These are phyloP conservation scores for Claviceps cyperi DNA, from an alignment of 2,329 filamentous ascomycete species.

Conservation along the genomic window DNA sequence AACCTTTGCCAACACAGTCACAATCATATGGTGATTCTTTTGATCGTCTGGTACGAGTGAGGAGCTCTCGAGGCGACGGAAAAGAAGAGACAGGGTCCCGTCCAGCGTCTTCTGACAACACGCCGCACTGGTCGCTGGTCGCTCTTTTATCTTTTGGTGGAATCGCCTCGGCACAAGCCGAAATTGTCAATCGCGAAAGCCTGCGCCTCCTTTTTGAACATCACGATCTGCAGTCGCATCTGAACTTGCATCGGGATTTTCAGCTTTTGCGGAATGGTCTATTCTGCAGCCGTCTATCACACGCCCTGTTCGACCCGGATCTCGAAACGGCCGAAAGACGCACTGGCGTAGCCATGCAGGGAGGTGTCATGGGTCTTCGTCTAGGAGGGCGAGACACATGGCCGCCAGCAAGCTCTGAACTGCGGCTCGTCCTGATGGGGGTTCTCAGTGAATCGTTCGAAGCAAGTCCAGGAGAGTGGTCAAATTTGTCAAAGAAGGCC, in stretches of 20 bases:
- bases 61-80: slow-evolving; percentile 18
- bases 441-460: slow-evolving; percentile 63
- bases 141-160: slow-evolving; percentile 64
- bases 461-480: slow-evolving; percentile 10
- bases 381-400: slow-evolving; percentile 70
- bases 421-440: slow-evolving; percentile 79
- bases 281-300: slow-evolving; percentile 66
- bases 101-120: slow-evolving; percentile 19
- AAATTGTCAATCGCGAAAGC: slow-evolving; percentile 62
- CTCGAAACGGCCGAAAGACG: slow-evolving; percentile 65
- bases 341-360: slow-evolving; percentile 51
- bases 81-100: background rate
- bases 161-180: slow-evolving; percentile 58
- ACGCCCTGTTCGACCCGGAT: slow-evolving; percentile 74
- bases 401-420: slow-evolving; percentile 87
- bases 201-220: slow-evolving; percentile 60
- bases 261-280: slow-evolving; percentile 74
- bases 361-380: slow-evolving; percentile 66
- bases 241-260: slow-evolving; percentile 63
- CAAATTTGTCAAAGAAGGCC: slow-evolving; percentile 12
- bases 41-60: slow-evolving; percentile 24
- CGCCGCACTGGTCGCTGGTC: slow-evolving; percentile 42
- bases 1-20: slow-evolving; percentile 12
- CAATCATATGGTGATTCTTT: slow-evolving; percentile 21
- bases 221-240: slow-evolving; percentile 57